These are phyloP conservation scores for Aegilops bicornis DNA, from an alignment of 176 grass and related monocot genomes.

Conservation along the genomic window DNA sequence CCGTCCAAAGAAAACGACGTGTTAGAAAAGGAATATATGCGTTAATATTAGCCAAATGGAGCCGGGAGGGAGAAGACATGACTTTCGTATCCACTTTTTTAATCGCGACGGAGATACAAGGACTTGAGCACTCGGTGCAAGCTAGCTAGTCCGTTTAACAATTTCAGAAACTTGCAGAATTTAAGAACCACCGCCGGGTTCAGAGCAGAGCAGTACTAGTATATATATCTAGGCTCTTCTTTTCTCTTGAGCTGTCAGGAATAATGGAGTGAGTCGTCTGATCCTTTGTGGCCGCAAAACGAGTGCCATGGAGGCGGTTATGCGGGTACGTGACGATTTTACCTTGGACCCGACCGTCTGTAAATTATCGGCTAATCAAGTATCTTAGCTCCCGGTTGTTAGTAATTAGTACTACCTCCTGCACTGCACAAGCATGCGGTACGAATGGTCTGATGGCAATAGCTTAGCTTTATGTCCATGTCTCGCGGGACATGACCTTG, in stretches of 20 bases:
- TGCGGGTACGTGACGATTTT: too few relatives aligned
- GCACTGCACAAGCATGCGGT: too few relatives aligned
- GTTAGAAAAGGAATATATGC: neutral
- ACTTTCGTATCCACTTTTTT: neutral
- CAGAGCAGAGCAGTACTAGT: neutral
- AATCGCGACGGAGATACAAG: neutral
- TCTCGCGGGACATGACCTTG: neutral
- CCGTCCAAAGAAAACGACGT: conserved; percentile 14
- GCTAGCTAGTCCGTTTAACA: neutral
- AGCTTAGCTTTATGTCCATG: neutral
- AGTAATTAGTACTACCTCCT: too few relatives aligned
- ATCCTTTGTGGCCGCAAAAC: conserved; percentile 6
- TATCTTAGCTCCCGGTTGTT: too few relatives aligned
- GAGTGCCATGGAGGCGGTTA: neutral
- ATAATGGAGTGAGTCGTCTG: neutral
- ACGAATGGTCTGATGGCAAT: neutral
- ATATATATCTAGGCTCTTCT: neutral
- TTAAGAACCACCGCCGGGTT: neutral
- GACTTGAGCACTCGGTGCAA: neutral
- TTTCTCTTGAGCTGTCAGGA: conserved; percentile 25
- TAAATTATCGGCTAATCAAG: too few relatives aligned
- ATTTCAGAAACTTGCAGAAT: neutral
- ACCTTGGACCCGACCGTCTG: too few relatives aligned
- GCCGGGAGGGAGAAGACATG: neutral
- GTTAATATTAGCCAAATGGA: neutral